phyloP scores from a whole-genome alignment of 306 rosid species.

The Vicia sativa region DNA sequence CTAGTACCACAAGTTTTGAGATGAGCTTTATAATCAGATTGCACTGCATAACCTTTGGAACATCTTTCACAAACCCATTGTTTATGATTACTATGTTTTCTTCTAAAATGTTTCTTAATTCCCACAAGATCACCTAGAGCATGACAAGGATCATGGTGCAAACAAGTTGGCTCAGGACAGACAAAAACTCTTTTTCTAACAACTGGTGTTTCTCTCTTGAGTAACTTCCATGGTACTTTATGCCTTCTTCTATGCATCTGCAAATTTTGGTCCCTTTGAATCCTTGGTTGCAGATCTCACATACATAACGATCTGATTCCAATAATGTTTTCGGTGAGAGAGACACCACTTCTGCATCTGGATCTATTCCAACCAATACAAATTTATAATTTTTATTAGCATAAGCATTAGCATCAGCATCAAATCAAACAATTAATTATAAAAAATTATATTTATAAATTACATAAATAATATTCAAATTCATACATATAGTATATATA shows the following conservation, averaged over 20 bases:
- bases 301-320: slow-evolving; percentile 97
- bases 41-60: slow-evolving; percentile 93
- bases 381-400: background rate
- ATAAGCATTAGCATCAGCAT: background rate
- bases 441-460: background rate
- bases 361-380: slow-evolving; percentile 54
- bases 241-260: slow-evolving; percentile 98
- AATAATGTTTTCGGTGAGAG: slow-evolving; percentile 88
- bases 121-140: slow-evolving; percentile 99
- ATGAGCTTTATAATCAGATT: slow-evolving; percentile 95
- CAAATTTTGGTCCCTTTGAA: slow-evolving; percentile 98
- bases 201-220: slow-evolving; percentile 85
- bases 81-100: slow-evolving; percentile 92
- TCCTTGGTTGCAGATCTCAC: slow-evolving; percentile 99
- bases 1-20: slow-evolving; percentile 97
- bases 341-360: slow-evolving; percentile 98
- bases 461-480: background rate
- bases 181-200: slow-evolving; percentile 90
- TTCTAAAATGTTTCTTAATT: slow-evolving; percentile 88
- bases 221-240: slow-evolving; percentile 97
- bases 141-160: slow-evolving; percentile 96
- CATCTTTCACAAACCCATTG: slow-evolving; percentile 97
- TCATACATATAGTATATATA: slow-evolving; percentile 1
- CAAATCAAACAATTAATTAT: slow-evolving; percentile 27
- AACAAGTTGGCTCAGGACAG: slow-evolving; percentile 90